Evolutionary conservation across 2,329 filamentous ascomycete species (phyloP), one percentile per base, ranked within the genome.

Genomic region (Epichloe scottii): DNA sequence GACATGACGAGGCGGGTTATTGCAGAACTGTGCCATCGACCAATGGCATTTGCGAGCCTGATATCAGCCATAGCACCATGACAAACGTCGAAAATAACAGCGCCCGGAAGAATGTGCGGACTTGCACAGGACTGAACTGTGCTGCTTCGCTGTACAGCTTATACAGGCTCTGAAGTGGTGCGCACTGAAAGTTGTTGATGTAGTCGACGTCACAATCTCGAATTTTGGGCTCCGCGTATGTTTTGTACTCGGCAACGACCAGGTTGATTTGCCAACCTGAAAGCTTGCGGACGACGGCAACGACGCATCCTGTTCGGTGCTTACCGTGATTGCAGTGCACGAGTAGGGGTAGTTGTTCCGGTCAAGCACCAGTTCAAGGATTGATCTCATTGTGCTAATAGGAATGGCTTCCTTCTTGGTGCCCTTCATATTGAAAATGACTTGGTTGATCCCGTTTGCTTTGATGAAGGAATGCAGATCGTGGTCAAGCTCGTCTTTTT

Each of bases 291-390:
- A 94, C 76, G 52, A 86, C 82, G 17, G 82, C 90, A 46, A 90
- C 78, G n/a, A 93, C 84, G 62, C 89, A 95, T 21, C 90, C 90
- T 17, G 90, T 95, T 52, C 90, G 85, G 63, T 96, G 90, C 77
- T 87, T 93, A 63, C 90, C 90, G 59, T 95, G 90, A 63, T 95
- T 96, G 75, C 90, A 96, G 66, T 96, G 90, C 45, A 96, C 78
- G 39, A 95, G 74, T 11, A 96, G 68, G 0, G 90, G 57, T 93
- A 82, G 55, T 94, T 89, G 35, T 74, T 68, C 46, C 76, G 76
- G 61, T 94, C 79, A 49, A 91, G 73, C 40, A 91, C 77, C 41
- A 91, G 70, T 12, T 78, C 72, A 23, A 95, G 74, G 44, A 91
- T 88, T 7, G 78, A 71, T 55, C 77, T 75, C 76, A 95, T 88